Base-by-base conservation (phyloP, 2,329 filamentous ascomycete genomes). In the Dactylellina haptotyla region DNA sequence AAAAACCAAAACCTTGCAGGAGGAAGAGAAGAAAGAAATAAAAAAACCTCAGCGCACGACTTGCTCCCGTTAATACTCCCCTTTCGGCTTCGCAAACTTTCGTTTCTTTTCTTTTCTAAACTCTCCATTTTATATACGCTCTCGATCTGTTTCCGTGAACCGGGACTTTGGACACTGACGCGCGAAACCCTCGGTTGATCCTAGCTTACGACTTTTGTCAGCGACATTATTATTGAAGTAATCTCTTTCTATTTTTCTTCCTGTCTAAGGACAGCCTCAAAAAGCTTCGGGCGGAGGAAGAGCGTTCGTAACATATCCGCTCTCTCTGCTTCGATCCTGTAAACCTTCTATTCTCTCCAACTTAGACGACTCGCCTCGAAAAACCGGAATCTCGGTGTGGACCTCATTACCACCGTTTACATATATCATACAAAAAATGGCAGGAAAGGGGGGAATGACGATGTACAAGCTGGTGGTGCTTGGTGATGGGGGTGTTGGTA, bases 401-500 rank as follows among this genome's bases (percentile, higher is more conserved):
- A 50, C 14, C 20, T 20, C 43, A 46, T 46, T 20, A 46, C 46
- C 14, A 28, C 20, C 12, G 23, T 14, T 46, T 46, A 41, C 23
- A 43, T 43, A 41, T 30, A 28, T 20, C 23, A 25, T 16, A 45
- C n/a, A n/a, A n/a, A 59, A 76, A 61, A 75, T 74, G 61, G 75
- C 75, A 45, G 74, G 66, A 20, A 71, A 76, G 67, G 77, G 80
- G 80, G 93, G 94, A 85, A 96, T 96, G 92, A 93, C 93, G 80
- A 84, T 96, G 81, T 96, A 97, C 85, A 96, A 96, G 84, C 84
- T 97, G 86, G 93, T 97, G 87, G 93, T 97, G 83, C 85, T 97
- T 76, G 93, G 93, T 79, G 93, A 97, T 81, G 93, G 93, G 83
- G 93, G 93, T 83, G 93, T 97, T 75, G 93, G 93, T 78, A 97